Evolutionary conservation across 169 alveolate genomes (phyloP), one percentile per base, ranked within the genome.

Genomic region (Eimeria brunetti): DNA sequence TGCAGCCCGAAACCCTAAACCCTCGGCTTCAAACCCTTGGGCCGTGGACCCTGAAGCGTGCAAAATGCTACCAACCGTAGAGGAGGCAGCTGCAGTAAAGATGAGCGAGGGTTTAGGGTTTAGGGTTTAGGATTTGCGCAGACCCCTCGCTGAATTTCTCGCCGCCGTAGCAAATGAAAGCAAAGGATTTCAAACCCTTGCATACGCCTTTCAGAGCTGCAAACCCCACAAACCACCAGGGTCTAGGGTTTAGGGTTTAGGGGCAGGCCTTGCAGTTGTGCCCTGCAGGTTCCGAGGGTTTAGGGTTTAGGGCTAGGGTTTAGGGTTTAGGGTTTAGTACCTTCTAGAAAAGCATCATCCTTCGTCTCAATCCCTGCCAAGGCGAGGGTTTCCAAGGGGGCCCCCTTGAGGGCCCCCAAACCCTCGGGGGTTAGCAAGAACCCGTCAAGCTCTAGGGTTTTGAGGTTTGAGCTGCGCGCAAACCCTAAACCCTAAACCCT

Each of bases 401-500:
- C 88, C 88, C 64, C 88, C 88, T 49, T 2, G 24, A 78, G 88
- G 88, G 88, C 88, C 44, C 30, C 18, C 22, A 78, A 38, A 36
- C 88, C 88, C 41, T 44, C 30, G 20, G 88, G 88, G 38, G 88
- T 78, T 49, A 78, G 30, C 22, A 78, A 41, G 20, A 78, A 78
- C 33, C 88, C 88, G 49, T 78, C 88, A 4, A 78, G 30, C 88
- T 78, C 88, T 1, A 78, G 88, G 36, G 62, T 38, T 44, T 78
- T 78, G 67, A 78, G 88, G 58, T 49, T 78, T 1, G n/a, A 44
- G 88, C 88, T 78, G 51, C 46, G 44, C 67, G 24, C 38, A 78
- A 49, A 78, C 88, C 88, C 64, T 46, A 78, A 41, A 49, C 67
- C 88, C 64, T 78, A 49, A 78, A 78, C 88, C 88, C 88, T 78